A percentile compares a stretch with the other conserved stretches of the same genome.
Evolutionary conservation across 257 asterid species (phyloP).

Genomic region (Agastache rugosa): DNA sequence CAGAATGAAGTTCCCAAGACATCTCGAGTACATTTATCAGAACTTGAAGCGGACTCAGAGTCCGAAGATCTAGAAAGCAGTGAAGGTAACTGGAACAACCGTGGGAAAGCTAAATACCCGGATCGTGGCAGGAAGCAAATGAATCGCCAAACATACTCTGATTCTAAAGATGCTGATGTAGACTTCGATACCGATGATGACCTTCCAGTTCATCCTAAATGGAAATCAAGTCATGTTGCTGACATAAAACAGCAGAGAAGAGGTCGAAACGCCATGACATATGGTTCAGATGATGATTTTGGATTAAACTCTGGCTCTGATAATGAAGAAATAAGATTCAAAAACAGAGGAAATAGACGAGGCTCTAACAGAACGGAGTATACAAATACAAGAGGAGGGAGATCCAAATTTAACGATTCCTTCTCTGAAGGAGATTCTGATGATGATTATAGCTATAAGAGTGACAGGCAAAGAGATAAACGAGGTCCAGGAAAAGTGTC

Average conservation of each 20-base stretch:
- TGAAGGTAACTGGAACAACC: constrained; percentile 43
- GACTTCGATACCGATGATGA: constrained; percentile 81
- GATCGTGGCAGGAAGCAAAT: constrained; percentile 45
- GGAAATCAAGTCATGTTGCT: constrained; percentile 78
- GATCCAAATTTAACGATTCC: constrained; percentile 37
- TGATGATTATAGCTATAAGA: constrained; percentile 40
- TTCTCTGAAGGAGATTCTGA: constrained; percentile 57
- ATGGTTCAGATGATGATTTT: constrained; percentile 67
- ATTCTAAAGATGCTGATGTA: constrained; percentile 56
- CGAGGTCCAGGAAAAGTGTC: constrained; percentile 40
- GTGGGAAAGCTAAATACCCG: constrained; percentile 38
- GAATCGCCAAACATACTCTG: constrained; percentile 42
- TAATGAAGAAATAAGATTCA: constrained; percentile 49
- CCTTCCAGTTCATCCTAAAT: constrained; percentile 71
- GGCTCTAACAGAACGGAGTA: constrained; percentile 43
- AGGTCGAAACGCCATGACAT: constrained; percentile 48
- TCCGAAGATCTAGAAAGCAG: constrained; percentile 62
- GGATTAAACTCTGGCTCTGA: constrained; percentile 55
- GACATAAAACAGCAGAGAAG: constrained; percentile 47
- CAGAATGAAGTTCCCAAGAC: constrained; percentile 54
- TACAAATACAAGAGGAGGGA: constrained; percentile 44
- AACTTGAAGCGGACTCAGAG: constrained; percentile 72
- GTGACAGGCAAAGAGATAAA: constrained; percentile 41
- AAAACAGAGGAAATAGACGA: constrained; percentile 39
- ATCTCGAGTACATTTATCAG: constrained; percentile 72